Evolutionary conservation across 176 grass and related monocot genomes (phyloP).

Genomic region (maize (Zea mays)): DNA sequence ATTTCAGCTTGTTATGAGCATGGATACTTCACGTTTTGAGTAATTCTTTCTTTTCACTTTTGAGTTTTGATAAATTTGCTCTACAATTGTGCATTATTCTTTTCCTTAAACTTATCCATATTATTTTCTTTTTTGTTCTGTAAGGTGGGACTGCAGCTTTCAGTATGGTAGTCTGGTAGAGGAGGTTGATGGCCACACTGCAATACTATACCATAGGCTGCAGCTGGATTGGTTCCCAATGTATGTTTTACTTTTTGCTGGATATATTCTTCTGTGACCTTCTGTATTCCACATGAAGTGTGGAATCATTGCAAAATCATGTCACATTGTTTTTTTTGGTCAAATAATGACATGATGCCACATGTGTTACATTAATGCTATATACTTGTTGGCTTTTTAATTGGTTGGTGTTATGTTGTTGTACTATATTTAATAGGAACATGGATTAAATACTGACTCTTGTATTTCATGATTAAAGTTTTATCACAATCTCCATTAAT

Average conservation of each 20-base stretch:
- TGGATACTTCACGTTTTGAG: constrained; percentile 93
- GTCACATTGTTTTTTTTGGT: constrained; percentile 1
- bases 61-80: constrained; percentile 13
- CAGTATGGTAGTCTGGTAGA: constrained; percentile 96
- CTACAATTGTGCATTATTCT: background rate
- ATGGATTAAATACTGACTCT: constrained; percentile 22
- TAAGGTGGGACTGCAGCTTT: constrained; percentile 98
- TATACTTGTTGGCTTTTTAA: background rate
- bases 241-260: constrained; percentile 57
- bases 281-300: constrained; percentile 19
- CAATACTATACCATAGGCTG: constrained; percentile 93
- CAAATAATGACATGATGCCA: background rate
- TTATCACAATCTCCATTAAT: constrained; percentile 9
- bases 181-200: constrained; percentile 97
- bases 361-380: constrained; percentile 16
- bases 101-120: constrained; percentile 32
- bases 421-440: constrained; percentile 8
- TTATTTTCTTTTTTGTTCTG: constrained; percentile 29
- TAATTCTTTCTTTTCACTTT: constrained; percentile 41
- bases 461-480: constrained; percentile 37
- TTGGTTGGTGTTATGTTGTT: constrained; percentile 11
- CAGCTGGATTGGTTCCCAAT: constrained; percentile 89
- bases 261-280: constrained; percentile 4
- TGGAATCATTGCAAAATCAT: constrained; percentile 9
- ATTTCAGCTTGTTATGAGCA: constrained; percentile 98